Conservation (phyloP, 805 yeast species). For the Ogataea nitratoaversa region DNA sequence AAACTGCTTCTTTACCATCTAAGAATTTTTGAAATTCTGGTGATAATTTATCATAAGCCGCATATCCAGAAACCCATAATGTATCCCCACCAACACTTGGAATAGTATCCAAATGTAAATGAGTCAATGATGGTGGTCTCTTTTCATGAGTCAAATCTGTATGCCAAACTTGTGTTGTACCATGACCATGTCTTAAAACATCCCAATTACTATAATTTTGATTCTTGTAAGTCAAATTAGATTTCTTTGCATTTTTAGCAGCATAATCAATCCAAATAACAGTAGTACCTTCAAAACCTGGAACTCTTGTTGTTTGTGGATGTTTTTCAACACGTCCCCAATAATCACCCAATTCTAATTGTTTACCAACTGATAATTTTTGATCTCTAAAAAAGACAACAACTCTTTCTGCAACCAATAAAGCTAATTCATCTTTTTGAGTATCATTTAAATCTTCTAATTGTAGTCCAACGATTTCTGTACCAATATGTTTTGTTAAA, state of each 20-base stretch:
- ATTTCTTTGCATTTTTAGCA: conserved; percentile 19
- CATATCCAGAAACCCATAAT: conserved; percentile 51
- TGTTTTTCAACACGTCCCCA: conserved; percentile 42
- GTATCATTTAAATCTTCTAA: conserved; percentile 36
- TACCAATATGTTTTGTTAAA: conserved; percentile 44
- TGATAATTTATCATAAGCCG: conserved; percentile 52
- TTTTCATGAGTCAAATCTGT: conserved; percentile 53
- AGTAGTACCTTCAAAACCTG: conserved; percentile 34
- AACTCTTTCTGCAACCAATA: conserved; percentile 44
- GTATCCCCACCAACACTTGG: conserved; percentile 54
- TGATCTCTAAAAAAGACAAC: conserved; percentile 49
- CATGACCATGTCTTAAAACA: conserved; percentile 5
- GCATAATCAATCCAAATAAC: conserved; percentile 39
- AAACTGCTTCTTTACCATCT: conserved; percentile 48
- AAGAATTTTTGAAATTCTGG: conserved; percentile 46
- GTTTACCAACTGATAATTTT: conserved; percentile 40
- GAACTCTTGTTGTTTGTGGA: conserved; percentile 32
- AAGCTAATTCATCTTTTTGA: conserved; percentile 46
- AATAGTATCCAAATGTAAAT: conserved; percentile 47
- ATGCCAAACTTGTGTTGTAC: conserved; percentile 39
- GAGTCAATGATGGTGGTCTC: conserved; percentile 54
- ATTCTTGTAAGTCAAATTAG: conserved; percentile 15
- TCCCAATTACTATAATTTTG: conserved; percentile 19
- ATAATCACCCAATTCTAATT: conserved; percentile 41
- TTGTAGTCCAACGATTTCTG: conserved; percentile 47